phyloP scores from a whole-genome alignment of 345 rosid genomes.

The Arabis alpina region DNA sequence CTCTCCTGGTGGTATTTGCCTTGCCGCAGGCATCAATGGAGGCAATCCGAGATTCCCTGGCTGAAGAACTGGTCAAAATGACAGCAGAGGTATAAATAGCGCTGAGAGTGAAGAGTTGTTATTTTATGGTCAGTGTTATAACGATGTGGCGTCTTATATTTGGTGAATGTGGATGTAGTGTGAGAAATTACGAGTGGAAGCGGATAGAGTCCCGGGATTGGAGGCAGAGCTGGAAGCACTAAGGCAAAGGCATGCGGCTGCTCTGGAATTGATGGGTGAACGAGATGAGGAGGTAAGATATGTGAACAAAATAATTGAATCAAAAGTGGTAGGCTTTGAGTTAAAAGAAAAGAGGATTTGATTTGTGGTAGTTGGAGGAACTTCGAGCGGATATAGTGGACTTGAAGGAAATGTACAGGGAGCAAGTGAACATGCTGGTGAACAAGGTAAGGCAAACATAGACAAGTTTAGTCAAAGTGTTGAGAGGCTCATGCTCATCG shows the following conservation, averaged over 20 bases:
- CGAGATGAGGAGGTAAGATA: conserved; percentile 94
- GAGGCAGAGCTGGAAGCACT: conserved; percentile 93
- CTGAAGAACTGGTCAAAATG: conserved; percentile 95
- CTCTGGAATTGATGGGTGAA: conserved; percentile 98
- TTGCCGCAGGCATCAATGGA: conserved; percentile 80
- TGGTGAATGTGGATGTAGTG: conserved; percentile 58
- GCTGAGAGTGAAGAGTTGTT: conserved; percentile 14
- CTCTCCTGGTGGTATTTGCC: conserved; percentile 17
- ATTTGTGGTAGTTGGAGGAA: conserved; percentile 83
- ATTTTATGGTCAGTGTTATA: not conserved
- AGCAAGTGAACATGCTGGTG: conserved; percentile 98
- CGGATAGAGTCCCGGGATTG: conserved; percentile 72
- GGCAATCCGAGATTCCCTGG: conserved; percentile 94
- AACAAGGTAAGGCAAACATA: conserved; percentile 66
- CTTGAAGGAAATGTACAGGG: conserved; percentile 99
- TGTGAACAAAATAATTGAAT: not conserved
- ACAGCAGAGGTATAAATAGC: conserved; percentile 69
- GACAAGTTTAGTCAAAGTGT: conserved; percentile 1
- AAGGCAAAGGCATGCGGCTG: conserved; percentile 93
- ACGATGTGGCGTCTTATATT: conserved; percentile 25
- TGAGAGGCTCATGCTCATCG: conserved; percentile 25
- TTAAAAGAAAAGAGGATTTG: conserved; percentile 15
- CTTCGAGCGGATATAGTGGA: conserved; percentile 94
- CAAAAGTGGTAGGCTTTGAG: conserved; percentile 18
- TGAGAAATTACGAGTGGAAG: conserved; percentile 81